Evolutionary conservation across 1,284 basidiomycete genomes (phyloP).

Genomic region (Ganoderma sp.): DNA sequence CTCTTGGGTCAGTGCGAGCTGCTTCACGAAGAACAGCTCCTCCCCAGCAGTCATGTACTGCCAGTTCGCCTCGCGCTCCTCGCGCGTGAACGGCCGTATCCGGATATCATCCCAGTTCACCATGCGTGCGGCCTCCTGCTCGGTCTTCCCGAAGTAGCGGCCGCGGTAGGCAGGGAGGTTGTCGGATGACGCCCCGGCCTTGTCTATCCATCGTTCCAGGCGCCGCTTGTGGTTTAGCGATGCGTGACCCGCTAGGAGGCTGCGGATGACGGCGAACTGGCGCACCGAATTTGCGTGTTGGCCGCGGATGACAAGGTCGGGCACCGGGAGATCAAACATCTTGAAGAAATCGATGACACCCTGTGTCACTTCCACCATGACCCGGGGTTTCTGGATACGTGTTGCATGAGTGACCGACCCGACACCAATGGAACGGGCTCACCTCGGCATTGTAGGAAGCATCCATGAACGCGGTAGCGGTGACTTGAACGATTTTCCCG

Average conservation of each 20-base stretch:
- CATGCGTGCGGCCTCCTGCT: slow-evolving; percentile 5
- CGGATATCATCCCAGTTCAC: slow-evolving; percentile 47
- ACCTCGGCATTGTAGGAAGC: slow-evolving; percentile 40
- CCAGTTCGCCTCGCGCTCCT: slow-evolving; percentile 37
- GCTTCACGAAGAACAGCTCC: slow-evolving; percentile 21
- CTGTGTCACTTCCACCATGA: slow-evolving; percentile 15
- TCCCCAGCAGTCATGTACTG: slow-evolving; percentile 36
- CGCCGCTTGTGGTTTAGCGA: slow-evolving; percentile 14
- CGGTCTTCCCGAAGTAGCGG: slow-evolving; percentile 22
- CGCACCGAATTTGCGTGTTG: neutral
- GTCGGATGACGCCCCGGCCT: neutral
- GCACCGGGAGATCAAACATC: neutral
- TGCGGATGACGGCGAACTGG: slow-evolving; percentile 15
- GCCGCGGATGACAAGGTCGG: slow-evolving; percentile 17
- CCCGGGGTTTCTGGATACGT: slow-evolving; percentile 13
- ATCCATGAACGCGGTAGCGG: slow-evolving; percentile 43
- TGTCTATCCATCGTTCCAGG: slow-evolving; percentile 17
- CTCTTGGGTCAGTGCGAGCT: slow-evolving; percentile 26
- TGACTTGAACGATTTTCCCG: slow-evolving; percentile 19
- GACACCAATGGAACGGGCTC: slow-evolving; percentile 16
- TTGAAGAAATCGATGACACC: neutral
- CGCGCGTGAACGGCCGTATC: slow-evolving; percentile 43
- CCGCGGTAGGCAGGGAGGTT: slow-evolving; percentile 17
- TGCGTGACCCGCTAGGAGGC: slow-evolving; percentile 10
- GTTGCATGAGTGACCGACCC: neutral